phyloP scores from a whole-genome alignment of 345 rosid species.

The Euphorbia pulcherrima region DNA sequence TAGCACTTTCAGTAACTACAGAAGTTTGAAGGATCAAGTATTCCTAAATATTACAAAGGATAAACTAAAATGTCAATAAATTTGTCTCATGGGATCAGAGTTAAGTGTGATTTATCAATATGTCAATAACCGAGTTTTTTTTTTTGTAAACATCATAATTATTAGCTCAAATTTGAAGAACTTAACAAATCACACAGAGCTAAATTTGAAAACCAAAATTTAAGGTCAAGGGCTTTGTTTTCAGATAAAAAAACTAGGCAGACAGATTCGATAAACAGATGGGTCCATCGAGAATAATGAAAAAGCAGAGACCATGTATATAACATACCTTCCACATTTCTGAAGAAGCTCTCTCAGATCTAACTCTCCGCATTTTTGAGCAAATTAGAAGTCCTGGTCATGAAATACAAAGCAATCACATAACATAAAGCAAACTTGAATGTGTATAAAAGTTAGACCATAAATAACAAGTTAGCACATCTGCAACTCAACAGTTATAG shows the following conservation, averaged over 20 bases:
- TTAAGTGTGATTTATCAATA: background rate
- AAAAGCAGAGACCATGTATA: background rate
- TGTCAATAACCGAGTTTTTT: background rate
- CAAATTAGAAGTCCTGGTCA: slow-evolving; percentile 48
- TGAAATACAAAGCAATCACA: slow-evolving; percentile 7
- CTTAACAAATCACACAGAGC: background rate
- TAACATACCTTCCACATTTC: slow-evolving; percentile 58
- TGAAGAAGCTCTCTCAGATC: slow-evolving; percentile 57
- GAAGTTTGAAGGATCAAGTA: background rate
- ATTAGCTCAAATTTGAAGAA: background rate
- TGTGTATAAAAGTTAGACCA: background rate
- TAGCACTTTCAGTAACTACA: background rate
- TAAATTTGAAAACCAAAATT: background rate
- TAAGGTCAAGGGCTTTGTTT: no score
- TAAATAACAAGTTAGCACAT: background rate
- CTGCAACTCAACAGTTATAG: background rate
- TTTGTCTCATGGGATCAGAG: background rate
- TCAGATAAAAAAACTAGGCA: background rate
- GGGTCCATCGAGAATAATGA: background rate
- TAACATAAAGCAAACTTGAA: background rate
- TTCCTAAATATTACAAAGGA: background rate
- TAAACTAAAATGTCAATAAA: background rate
- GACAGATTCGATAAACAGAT: background rate
- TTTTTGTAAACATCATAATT: background rate
- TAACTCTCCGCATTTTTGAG: slow-evolving; percentile 55